Percentiles rank a stretch among this genome's conserved stretches.
These are phyloP conservation scores for Chamaecrista fasciculata DNA, from an alignment of 306 rosid genomes.

Conservation along the genomic window DNA sequence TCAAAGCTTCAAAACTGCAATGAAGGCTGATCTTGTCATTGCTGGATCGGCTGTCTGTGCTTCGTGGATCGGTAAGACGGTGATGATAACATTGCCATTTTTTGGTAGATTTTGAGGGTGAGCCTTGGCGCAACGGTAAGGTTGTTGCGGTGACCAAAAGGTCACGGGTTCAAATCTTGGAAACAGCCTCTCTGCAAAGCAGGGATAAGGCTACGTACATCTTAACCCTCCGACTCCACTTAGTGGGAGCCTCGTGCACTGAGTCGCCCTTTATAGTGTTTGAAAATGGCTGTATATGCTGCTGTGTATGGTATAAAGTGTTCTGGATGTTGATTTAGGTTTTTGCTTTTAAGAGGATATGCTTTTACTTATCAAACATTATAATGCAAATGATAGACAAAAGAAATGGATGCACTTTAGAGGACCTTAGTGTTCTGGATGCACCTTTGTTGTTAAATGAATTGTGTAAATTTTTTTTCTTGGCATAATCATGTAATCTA, in stretches of 20 bases:
- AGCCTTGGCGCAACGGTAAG: too few species aligned
- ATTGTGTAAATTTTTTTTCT: background rate
- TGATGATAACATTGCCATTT: background rate
- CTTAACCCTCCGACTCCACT: too few species aligned
- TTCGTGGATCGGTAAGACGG: slow-evolving; percentile 85
- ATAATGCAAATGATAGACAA: background rate
- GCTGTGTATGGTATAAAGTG: too few species aligned
- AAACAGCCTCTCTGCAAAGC: too few species aligned
- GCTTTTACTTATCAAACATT: slow-evolving; percentile 6
- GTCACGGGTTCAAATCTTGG: too few species aligned
- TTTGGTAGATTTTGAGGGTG: too few species aligned
- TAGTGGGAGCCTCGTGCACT: too few species aligned
- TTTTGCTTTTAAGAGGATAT: slow-evolving; percentile 2
- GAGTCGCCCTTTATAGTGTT: background rate
- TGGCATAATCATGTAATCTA: background rate
- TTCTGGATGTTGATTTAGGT: too few species aligned
- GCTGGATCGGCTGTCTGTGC: slow-evolving; percentile 96
- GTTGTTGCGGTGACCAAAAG: too few species aligned
- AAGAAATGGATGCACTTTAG: slow-evolving; percentile 1
- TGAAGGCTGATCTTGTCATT: slow-evolving; percentile 75
- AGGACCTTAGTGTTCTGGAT: background rate
- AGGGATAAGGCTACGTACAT: too few species aligned
- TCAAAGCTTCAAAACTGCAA: slow-evolving; percentile 67
- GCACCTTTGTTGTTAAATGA: background rate
- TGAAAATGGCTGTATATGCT: background rate